A percentile compares a stretch with the other conserved stretches of the same genome.
phyloP scores from a whole-genome alignment of 2,329 filamentous ascomycete species.

The Sarocladium oryzae region DNA sequence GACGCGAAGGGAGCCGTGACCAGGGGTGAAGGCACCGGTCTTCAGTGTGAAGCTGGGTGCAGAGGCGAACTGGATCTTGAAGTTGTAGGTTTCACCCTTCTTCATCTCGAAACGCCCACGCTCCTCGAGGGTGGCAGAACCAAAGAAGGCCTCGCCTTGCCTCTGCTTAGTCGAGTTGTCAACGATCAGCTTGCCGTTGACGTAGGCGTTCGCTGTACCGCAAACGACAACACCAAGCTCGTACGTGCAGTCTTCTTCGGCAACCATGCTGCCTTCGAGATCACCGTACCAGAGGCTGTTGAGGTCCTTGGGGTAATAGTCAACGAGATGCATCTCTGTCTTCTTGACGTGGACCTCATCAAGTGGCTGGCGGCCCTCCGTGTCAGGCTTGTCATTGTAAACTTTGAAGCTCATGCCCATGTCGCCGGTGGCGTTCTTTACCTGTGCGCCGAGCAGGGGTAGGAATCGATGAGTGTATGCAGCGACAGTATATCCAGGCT shows the following conservation, averaged over 20 bases:
- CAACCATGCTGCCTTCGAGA: slow-evolving; percentile 53
- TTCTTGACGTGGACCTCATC: slow-evolving; percentile 43
- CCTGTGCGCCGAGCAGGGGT: slow-evolving; percentile 47
- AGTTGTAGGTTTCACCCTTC: slow-evolving; percentile 51
- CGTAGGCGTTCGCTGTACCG: slow-evolving; percentile 58
- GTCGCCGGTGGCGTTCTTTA: slow-evolving; percentile 46
- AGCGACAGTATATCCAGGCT: slow-evolving; percentile 49
- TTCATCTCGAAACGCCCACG: slow-evolving; percentile 50
- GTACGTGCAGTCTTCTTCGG: slow-evolving; percentile 54
- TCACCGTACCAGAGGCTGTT: slow-evolving; percentile 53
- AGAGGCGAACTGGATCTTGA: slow-evolving; percentile 54
- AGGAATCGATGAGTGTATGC: slow-evolving; percentile 60
- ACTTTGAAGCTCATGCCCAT: slow-evolving; percentile 55
- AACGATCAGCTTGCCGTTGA: slow-evolving; percentile 56
- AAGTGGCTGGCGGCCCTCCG: slow-evolving; percentile 39
- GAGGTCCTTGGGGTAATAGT: slow-evolving; percentile 47
- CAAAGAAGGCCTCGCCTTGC: slow-evolving; percentile 59
- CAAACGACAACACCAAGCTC: slow-evolving; percentile 61
- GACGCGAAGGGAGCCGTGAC: slow-evolving; percentile 55
- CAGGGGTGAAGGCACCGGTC: slow-evolving; percentile 44
- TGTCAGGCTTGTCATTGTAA: slow-evolving; percentile 51
- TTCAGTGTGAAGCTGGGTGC: slow-evolving; percentile 50
- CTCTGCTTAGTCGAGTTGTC: slow-evolving; percentile 60
- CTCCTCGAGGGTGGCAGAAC: slow-evolving; percentile 57
- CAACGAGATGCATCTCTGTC: slow-evolving; percentile 43